Evolutionary conservation across 140 eudicot genomes (phyloP), one percentile per base, ranked within the genome.

Genomic region (Erigeron philadelphicus): DNA sequence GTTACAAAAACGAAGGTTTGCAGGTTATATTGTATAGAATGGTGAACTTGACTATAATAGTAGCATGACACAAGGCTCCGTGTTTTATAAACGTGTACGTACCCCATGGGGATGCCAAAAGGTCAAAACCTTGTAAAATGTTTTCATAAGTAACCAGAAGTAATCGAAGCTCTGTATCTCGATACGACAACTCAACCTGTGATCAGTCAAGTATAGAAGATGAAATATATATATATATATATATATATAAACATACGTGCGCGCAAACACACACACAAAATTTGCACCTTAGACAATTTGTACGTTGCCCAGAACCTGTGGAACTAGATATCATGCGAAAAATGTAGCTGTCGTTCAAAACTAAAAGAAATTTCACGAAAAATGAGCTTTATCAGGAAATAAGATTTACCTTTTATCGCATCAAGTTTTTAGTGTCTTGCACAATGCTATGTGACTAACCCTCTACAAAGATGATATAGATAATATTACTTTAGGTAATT

Each of bases 141-240:
- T 87, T 90, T 75, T 90, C 95, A 81, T 84, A 84, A 81, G 87
- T 87, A 75, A 90, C 89, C 73, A 84, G 89, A 67, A 87, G 89
- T 65, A 90, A 71, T 60, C 97, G 89, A 61, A 90, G 84, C 71
- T 90, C 97, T 31, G 95, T 91, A 72, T 79, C 81, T 55, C 84
- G 84, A 74, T 78, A 79, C 49, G 96, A 89, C 75, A 89, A 71
- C 73, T 90, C 95, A 71, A 87, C 91, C 97, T 90, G 81, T 61
- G 47, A 68, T 58, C 57, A n/a, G 48, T 47, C 64, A 47, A 61
- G 64, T 15, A 58, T 67, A 68, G 16, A 48, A 38, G 50, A 31
- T 31, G 38, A 42, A 48, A 11, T 5, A 42, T 21, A 41, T 18
- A 23, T 18, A 60, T 13, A 2, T 9, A 10, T 1, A 21, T 21